A percentile compares a stretch with the other conserved stretches of the same genome.
Evolutionary conservation across 768 basidiomycete species (phyloP).

Genomic region (Hygrophorus pudorinus): DNA sequence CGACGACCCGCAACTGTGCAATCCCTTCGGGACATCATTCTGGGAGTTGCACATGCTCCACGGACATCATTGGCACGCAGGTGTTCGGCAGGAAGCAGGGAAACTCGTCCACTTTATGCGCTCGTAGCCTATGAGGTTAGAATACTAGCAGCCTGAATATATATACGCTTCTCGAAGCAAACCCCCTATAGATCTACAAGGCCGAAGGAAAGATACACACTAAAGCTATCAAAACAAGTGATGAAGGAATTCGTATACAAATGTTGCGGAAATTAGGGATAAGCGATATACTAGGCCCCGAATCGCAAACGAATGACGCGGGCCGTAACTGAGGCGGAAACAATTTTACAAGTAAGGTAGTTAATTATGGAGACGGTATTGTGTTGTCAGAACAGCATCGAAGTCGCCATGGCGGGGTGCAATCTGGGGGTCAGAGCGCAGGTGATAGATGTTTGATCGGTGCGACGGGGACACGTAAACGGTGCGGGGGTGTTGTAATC

Average conservation of each 20-base stretch:
- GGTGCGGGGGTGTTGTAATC: conserved; percentile 15
- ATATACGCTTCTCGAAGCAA: conserved; percentile 9
- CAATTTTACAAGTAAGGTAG: not conserved
- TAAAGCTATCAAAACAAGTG: no score
- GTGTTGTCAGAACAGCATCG: conserved; percentile 5
- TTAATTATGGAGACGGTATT: conserved; percentile 1
- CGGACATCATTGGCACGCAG: conserved; percentile 51
- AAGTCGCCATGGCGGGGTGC: conserved; percentile 2
- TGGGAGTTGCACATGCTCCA: conserved; percentile 73
- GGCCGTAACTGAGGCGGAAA: not conserved
- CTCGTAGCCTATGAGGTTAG: conserved; percentile 17
- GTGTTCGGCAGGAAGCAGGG: conserved; percentile 57
- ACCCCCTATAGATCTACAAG: no score
- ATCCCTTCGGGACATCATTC: conserved; percentile 76
- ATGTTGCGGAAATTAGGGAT: no score
- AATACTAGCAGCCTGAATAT: conserved; percentile 10
- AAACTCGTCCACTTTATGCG: conserved; percentile 40
- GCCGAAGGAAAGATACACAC: no score
- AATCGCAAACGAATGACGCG: not conserved
- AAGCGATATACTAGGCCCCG: no score
- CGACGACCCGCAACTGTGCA: conserved; percentile 79
- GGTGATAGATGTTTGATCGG: conserved; percentile 30
- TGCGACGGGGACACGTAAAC: conserved; percentile 17
- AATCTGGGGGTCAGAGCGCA: conserved; percentile 28
- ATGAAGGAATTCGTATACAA: no score